phyloP scores from a whole-genome alignment of 495 filamentous ascomycete species.

The Aspergillus bridgeri region DNA sequence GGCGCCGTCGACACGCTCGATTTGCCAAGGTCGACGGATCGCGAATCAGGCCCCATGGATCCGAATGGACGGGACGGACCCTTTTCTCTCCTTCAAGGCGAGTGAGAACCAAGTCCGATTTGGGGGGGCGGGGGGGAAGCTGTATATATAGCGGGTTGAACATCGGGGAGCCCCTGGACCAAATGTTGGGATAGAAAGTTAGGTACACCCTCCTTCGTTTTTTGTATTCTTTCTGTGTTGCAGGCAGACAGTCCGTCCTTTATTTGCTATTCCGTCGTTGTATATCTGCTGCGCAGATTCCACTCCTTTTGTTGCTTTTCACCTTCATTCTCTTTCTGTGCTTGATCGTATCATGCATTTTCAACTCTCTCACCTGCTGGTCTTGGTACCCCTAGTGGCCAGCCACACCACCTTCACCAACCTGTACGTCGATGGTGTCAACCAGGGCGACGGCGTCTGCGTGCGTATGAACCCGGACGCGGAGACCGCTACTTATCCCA shows the following conservation, averaged over 20 bases:
- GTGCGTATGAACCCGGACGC: conserved; percentile 60
- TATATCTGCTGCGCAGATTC: not conserved
- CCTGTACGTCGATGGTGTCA: conserved; percentile 59
- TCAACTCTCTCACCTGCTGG: conserved; percentile 1
- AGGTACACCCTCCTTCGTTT: not conserved
- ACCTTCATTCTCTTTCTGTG: not conserved
- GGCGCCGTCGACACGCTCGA: not conserved
- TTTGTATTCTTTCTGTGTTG: not conserved
- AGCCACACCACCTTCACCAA: conserved; percentile 64
- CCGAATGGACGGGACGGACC: not conserved
- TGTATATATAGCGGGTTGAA: not conserved
- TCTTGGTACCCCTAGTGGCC: conserved; percentile 11
- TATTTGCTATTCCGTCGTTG: not conserved
- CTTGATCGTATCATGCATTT: not conserved
- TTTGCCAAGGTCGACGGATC: not conserved
- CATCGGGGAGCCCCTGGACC: no score
- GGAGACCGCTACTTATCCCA: conserved; percentile 47
- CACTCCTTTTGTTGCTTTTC: not conserved
- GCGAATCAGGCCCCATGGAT: not conserved
- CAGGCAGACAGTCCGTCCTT: not conserved
- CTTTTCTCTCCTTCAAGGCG: not conserved
- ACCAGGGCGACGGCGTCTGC: conserved; percentile 66
- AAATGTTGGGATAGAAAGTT: not conserved
- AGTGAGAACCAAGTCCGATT: not conserved
- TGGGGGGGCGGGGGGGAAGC: no score